These are phyloP conservation scores for Fraxinus quadrangulata DNA, from an alignment of 257 asterid genomes.

Conservation along the genomic window DNA sequence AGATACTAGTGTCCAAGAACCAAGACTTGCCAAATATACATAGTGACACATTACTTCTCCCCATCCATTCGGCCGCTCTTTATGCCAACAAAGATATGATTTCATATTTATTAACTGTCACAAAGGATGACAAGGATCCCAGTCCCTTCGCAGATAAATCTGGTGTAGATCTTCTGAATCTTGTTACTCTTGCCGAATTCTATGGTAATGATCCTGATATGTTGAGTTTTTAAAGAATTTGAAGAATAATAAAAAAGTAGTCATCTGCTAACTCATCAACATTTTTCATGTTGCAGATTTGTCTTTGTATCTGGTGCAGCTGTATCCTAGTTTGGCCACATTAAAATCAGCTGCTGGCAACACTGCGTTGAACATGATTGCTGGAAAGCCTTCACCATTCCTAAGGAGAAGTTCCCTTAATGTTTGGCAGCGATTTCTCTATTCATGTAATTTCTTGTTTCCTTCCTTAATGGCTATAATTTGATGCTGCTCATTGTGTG, in stretches of 20 bases:
- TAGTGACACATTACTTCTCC: constrained; percentile 15
- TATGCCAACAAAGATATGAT: constrained; percentile 43
- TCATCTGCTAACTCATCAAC: background rate
- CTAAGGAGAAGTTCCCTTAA: constrained; percentile 28
- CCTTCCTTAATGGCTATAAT: background rate
- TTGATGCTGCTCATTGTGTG: background rate
- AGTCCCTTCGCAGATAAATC: constrained; percentile 37
- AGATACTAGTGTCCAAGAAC: too few relatives aligned
- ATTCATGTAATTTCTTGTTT: constrained; percentile 28
- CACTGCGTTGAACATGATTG: constrained; percentile 35
- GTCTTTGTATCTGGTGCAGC: constrained; percentile 41
- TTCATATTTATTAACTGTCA: constrained; percentile 39
- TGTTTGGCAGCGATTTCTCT: constrained; percentile 29
- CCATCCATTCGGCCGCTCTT: constrained; percentile 41
- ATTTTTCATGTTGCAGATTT: constrained; percentile 13
- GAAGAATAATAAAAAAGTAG: background rate
- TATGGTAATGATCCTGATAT: constrained; percentile 29
- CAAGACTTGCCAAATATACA: constrained; percentile 17
- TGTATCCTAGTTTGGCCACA: constrained; percentile 38
- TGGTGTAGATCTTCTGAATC: constrained; percentile 43
- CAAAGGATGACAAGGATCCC: constrained; percentile 33
- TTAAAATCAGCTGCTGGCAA: constrained; percentile 34
- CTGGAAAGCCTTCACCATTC: constrained; percentile 35
- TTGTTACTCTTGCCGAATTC: constrained; percentile 38
- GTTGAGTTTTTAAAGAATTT: background rate